Percentiles rank a stretch among this genome's conserved stretches.
phyloP scores from a whole-genome alignment of 169 alveolate genomes.

The Eimeria acervulina region DNA sequence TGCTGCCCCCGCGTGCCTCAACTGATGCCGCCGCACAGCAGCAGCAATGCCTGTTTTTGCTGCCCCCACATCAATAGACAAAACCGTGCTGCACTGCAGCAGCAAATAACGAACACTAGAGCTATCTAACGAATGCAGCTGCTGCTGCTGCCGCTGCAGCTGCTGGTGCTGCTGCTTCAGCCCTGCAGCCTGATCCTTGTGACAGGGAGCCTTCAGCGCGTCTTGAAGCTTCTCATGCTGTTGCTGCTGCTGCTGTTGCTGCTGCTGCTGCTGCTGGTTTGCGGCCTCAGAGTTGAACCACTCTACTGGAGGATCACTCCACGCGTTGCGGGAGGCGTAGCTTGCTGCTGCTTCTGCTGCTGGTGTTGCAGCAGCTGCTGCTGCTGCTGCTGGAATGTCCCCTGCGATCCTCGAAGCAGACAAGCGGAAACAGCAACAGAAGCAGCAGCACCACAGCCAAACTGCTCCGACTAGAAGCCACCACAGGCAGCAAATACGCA shows the following conservation, averaged over 20 bases:
- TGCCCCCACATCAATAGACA: constrained; percentile 10
- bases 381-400: not conserved
- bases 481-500: not conserved
- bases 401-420: not conserved
- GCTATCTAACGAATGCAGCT: not conserved
- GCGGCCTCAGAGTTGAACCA: not conserved
- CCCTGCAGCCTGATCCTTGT: not conserved
- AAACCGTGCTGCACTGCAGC: not conserved
- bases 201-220: not conserved
- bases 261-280: constrained; percentile 34
- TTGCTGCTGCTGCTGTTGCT: constrained; percentile 30
- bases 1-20: not conserved
- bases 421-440: constrained; percentile 28
- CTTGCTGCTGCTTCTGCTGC: not conserved
- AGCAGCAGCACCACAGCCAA: not conserved
- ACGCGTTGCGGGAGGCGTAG: not conserved
- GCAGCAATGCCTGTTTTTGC: constrained; percentile 21
- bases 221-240: not conserved
- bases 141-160: constrained; percentile 21
- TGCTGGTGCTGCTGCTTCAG: constrained; percentile 1
- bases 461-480: not conserved
- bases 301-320: not conserved
- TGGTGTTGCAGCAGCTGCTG: not conserved
- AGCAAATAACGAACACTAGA: constrained; percentile 1
- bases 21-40: not conserved